Base-by-base conservation (phyloP, 2,329 filamentous ascomycete genomes). In the Zymoseptoria passerinii region DNA sequence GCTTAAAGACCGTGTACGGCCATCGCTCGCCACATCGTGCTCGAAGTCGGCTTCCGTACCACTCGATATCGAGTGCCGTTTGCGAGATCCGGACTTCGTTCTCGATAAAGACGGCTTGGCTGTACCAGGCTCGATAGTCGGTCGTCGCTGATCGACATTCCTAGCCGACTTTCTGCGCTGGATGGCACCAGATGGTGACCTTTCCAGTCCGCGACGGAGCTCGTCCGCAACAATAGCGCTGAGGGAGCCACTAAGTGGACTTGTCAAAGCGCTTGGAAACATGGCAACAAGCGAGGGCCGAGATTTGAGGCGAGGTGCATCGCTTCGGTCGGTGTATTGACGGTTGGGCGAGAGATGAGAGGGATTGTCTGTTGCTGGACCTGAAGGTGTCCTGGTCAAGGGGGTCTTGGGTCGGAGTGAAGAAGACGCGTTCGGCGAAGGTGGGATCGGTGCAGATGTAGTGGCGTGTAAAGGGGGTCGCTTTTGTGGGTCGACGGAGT, bases 201-300 rank as follows among this genome's bases (percentile, higher is more conserved):
- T 61, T 10, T 71, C 68, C 18, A 81, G 76, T 13, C 82, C 81
- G 16, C 82, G 79, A n/a, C 83, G 79, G 27, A 87, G 74, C 20
- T 83, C 80, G 62, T 88, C 84, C 8, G 84, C 84, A 5, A 88
- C 83, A 52, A 88, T 81, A 1, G 81, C 84, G 67, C 78, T 83
- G 16, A 88, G 75, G 0, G 80, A 81, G 1, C 79, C 80, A 1
- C 81, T 84, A 1, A 88, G 74, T 0, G 85, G 83, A 28, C 81
- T 80, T 1, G 84, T 78, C 4, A 87, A 72, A 5, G 83, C 80
- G 0, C 82, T 82, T 76, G 78, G 60, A 82, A 82, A 76, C 44
- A 87, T 80, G 2, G 77, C 78, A 2, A 77, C 76, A 18, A 82
- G 75, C 0, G 79, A 80, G 62, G 78, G 76, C 52, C 78, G 76